phyloP scores from a whole-genome alignment of 2,329 filamentous ascomycete genomes.

The Penicillium sp. region DNA sequence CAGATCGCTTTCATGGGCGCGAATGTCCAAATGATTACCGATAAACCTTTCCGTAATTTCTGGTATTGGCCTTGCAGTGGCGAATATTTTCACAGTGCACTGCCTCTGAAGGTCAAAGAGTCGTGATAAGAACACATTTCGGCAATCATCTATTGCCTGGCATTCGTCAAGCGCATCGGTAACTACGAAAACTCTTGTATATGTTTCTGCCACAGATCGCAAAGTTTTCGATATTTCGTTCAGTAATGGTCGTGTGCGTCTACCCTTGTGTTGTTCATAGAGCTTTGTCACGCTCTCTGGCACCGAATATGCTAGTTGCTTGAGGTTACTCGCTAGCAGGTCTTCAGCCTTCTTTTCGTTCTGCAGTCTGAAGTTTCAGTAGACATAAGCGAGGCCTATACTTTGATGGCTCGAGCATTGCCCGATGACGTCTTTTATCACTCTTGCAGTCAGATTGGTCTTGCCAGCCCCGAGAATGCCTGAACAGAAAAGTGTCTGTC shows the following conservation, averaged over 20 bases:
- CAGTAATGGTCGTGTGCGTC: conserved; percentile 6
- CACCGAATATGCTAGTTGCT: conserved; percentile 3
- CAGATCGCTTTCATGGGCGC: too few species aligned
- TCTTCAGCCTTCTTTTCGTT: conserved; percentile 36
- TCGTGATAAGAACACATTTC: background rate
- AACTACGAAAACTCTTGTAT: conserved; percentile 13
- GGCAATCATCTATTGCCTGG: background rate
- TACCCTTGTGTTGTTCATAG: conserved; percentile 7
- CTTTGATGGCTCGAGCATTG: conserved; percentile 24
- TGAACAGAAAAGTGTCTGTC: conserved; percentile 2
- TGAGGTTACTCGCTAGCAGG: conserved; percentile 30
- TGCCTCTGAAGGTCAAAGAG: background rate
- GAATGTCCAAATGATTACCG: too few species aligned
- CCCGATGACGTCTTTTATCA: conserved; percentile 15
- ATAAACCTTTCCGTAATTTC: background rate
- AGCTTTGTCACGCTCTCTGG: conserved; percentile 1
- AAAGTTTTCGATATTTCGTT: conserved; percentile 6
- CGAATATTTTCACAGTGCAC: background rate
- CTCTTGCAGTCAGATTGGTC: conserved; percentile 1
- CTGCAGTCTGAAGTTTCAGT: conserved; percentile 43
- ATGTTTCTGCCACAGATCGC: background rate
- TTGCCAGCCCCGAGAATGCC: conserved; percentile 11
- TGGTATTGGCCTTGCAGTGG: background rate
- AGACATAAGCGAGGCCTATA: conserved; percentile 46
- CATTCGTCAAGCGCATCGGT: conserved; percentile 23